Conservation (phyloP, 2,329 filamentous ascomycete species). For the Penicillium paneum region DNA sequence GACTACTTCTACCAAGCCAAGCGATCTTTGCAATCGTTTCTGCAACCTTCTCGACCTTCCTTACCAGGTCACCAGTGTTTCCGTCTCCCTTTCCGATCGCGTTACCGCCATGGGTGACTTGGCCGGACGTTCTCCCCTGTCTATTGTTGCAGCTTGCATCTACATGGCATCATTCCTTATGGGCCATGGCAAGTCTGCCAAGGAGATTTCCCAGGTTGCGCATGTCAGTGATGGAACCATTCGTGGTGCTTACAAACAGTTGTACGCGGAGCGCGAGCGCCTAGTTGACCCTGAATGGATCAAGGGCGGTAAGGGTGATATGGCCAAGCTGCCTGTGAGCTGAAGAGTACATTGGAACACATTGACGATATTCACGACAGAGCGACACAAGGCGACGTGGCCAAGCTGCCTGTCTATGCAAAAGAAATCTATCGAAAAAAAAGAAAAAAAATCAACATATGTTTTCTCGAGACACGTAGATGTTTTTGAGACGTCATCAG, state of each 20-base stretch:
- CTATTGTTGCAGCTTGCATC: slow-evolving; percentile 91
- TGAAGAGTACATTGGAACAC: slow-evolving; percentile 13
- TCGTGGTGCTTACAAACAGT: slow-evolving; percentile 86
- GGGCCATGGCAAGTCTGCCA: slow-evolving; percentile 72
- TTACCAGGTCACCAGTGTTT: slow-evolving; percentile 74
- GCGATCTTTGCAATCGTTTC: slow-evolving; percentile 83
- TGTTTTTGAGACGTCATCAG: neutral
- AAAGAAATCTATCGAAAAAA: neutral
- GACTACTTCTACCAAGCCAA: slow-evolving; percentile 73
- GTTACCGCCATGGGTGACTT: slow-evolving; percentile 75
- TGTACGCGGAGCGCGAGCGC: slow-evolving; percentile 70
- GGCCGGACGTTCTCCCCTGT: slow-evolving; percentile 88
- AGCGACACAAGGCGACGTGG: neutral
- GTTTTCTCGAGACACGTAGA: neutral
- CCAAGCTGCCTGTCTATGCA: neutral
- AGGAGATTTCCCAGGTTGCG: slow-evolving; percentile 78
- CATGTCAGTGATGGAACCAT: slow-evolving; percentile 97
- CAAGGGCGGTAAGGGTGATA: slow-evolving; percentile 65
- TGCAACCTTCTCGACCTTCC: slow-evolving; percentile 77
- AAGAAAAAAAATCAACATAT: neutral
- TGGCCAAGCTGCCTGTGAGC: slow-evolving; percentile 65
- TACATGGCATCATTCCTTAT: slow-evolving; percentile 92
- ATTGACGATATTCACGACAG: neutral
- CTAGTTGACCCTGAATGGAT: slow-evolving; percentile 76
- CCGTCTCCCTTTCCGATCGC: slow-evolving; percentile 72